These are phyloP conservation scores for Zoysia japonica DNA, from an alignment of 176 grass and related monocot species.

Conservation along the genomic window DNA sequence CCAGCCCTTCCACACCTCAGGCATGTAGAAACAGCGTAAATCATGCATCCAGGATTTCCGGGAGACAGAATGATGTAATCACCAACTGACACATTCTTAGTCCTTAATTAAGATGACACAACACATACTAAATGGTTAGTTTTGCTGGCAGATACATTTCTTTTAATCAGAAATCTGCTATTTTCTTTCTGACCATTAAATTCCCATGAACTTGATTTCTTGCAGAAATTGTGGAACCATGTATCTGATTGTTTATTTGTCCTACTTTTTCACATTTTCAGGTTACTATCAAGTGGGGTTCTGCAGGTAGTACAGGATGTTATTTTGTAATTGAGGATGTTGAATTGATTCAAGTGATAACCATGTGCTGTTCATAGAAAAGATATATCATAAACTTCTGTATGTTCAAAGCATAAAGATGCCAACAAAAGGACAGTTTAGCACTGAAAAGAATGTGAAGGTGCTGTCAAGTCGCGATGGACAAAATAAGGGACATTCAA, in stretches of 20 bases:
- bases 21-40: conserved; percentile 24
- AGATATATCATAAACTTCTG: conserved; percentile 13
- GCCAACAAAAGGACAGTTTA: conserved; percentile 49
- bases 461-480: conserved; percentile 28
- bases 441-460: conserved; percentile 42
- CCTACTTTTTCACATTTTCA: conserved; percentile 21
- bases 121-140: conserved; percentile 6
- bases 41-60: conserved; percentile 19
- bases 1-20: not conserved
- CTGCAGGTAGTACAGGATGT: not conserved
- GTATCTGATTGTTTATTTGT: conserved; percentile 28
- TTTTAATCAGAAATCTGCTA: not conserved
- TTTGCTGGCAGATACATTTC: not conserved
- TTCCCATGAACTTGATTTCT: conserved; percentile 1
- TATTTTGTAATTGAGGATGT: conserved; percentile 13
- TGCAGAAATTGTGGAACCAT: not conserved
- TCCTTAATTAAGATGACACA: conserved; percentile 24
- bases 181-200: not conserved
- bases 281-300: not conserved
- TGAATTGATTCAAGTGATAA: conserved; percentile 21
- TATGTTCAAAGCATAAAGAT: conserved; percentile 54
- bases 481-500: conserved; percentile 44
- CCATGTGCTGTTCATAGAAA: conserved; percentile 23
- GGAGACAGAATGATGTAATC: conserved; percentile 42
- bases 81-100: conserved; percentile 28